Conservation (phyloP, 495 filamentous ascomycete species). For the Neurospora hispaniola region DNA sequence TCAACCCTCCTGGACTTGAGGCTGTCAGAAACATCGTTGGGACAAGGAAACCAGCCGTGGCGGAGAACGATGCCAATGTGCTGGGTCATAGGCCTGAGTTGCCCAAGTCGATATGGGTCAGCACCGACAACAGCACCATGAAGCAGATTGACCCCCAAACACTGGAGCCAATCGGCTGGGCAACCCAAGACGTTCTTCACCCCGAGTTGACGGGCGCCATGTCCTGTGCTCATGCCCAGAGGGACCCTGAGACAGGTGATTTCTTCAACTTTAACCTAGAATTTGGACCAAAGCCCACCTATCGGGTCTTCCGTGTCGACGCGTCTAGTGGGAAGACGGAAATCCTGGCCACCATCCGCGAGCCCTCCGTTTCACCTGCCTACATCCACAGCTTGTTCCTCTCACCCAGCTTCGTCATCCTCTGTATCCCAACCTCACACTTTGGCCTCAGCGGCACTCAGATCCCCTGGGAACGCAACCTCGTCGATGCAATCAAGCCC, state of each 20-base stretch:
- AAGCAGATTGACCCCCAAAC: slow-evolving; percentile 57
- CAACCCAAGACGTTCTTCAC: slow-evolving; percentile 48
- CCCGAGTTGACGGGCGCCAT: slow-evolving; percentile 53
- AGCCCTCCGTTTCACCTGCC: slow-evolving; percentile 34
- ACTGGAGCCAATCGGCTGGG: slow-evolving; percentile 54
- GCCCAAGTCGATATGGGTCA: slow-evolving; percentile 42
- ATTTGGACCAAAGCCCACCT: slow-evolving; percentile 27
- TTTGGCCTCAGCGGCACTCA: slow-evolving; percentile 36
- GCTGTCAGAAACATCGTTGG: slow-evolving; percentile 15
- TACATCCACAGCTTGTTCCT: slow-evolving; percentile 71
- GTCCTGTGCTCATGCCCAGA: slow-evolving; percentile 56
- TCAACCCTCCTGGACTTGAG: slow-evolving; percentile 40
- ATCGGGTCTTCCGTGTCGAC: slow-evolving; percentile 55
- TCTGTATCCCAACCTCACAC: slow-evolving; percentile 50
- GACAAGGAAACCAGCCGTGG: background rate
- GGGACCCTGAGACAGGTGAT: slow-evolving; percentile 61
- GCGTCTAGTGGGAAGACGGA: slow-evolving; percentile 50
- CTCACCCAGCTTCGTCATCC: slow-evolving; percentile 51
- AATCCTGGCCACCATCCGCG: slow-evolving; percentile 57
- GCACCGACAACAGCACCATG: slow-evolving; percentile 47
- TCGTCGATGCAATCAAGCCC: slow-evolving; percentile 42
- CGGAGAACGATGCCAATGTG: background rate
- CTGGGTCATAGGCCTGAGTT: slow-evolving; percentile 13
- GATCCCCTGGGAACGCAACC: slow-evolving; percentile 45
- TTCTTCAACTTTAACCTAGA: slow-evolving; percentile 71